A percentile compares a stretch with the other conserved stretches of the same genome.
These are phyloP conservation scores for Lactarius psammicola DNA, from an alignment of 768 basidiomycete genomes.

Conservation along the genomic window DNA sequence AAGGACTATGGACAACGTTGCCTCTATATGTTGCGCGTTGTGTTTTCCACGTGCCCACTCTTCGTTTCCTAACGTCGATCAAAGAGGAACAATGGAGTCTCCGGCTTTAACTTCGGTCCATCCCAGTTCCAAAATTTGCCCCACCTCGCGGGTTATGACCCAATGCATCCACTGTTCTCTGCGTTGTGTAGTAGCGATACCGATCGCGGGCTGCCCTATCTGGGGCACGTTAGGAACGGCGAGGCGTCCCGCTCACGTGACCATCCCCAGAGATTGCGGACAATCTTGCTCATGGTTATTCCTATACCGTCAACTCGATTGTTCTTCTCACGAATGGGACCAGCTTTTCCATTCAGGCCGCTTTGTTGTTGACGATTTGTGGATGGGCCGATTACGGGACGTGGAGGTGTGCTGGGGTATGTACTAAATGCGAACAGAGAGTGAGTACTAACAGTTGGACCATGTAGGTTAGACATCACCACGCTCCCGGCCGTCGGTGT, in stretches of 20 bases:
- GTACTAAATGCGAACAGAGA: neutral
- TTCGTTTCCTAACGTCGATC: neutral
- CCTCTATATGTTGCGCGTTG: constrained; percentile 53
- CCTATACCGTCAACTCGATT: constrained; percentile 66
- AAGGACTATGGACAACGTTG: constrained; percentile 34
- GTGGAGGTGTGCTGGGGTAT: constrained; percentile 52
- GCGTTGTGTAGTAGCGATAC: constrained; percentile 48
- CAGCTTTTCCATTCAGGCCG: constrained; percentile 73
- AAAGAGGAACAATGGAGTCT: constrained; percentile 66
- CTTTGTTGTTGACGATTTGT: constrained; percentile 60
- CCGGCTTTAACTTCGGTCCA: constrained; percentile 70
- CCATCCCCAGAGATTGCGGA: neutral
- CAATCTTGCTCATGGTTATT: no score
- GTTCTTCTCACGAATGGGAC: constrained; percentile 78
- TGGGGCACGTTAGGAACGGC: constrained; percentile 62
- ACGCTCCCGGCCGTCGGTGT: constrained; percentile 63
- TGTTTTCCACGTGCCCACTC: neutral
- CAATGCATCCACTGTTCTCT: constrained; percentile 52
- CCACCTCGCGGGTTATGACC: constrained; percentile 71
- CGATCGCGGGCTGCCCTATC: constrained; percentile 63
- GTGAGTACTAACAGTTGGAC: constrained; percentile 1
- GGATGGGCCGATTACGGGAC: constrained; percentile 83
- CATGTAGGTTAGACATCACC: constrained; percentile 65
- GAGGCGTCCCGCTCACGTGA: constrained; percentile 30
- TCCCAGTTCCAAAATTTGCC: constrained; percentile 74